Conservation (phyloP, 352 stramenopile genomes). For the Pythium folliculosum region DNA sequence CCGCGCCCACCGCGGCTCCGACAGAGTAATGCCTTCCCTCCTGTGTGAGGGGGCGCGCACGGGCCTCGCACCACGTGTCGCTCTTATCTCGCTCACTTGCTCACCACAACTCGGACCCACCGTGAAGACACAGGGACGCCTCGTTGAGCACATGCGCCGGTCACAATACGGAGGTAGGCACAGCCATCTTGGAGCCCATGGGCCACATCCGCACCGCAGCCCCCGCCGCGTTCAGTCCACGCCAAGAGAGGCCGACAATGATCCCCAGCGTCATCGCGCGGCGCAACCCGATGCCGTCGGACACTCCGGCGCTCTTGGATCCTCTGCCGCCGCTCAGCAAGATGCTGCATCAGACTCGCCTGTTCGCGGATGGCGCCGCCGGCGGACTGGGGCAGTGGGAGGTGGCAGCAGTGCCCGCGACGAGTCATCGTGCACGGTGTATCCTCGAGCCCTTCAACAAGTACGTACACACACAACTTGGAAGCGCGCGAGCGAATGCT, state of each 20-base stretch:
- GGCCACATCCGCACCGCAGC: background rate
- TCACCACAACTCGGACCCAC: background rate
- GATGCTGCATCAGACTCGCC: slow-evolving; percentile 14
- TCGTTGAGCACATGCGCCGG: background rate
- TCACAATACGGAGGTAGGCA: background rate
- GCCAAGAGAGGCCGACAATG: background rate
- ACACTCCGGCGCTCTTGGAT: background rate
- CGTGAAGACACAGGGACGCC: background rate
- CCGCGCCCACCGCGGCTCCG: background rate
- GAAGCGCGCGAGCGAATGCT: background rate
- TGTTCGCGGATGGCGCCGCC: background rate
- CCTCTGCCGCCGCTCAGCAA: slow-evolving; percentile 20
- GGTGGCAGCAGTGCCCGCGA: too few species aligned
- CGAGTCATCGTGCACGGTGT: too few species aligned
- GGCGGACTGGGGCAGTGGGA: too few species aligned
- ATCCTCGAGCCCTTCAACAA: background rate
- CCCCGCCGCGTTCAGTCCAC: too few species aligned
- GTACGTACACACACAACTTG: background rate
- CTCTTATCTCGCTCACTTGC: background rate
- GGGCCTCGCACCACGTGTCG: too few species aligned
- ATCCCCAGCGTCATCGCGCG: too few species aligned
- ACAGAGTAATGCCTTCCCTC: background rate
- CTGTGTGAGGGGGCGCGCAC: background rate
- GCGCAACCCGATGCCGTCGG: background rate
- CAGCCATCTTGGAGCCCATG: slow-evolving; percentile 8